Evolutionary conservation across 345 rosid genomes (phyloP).

Genomic region (Aquilaria yunnanensis): DNA sequence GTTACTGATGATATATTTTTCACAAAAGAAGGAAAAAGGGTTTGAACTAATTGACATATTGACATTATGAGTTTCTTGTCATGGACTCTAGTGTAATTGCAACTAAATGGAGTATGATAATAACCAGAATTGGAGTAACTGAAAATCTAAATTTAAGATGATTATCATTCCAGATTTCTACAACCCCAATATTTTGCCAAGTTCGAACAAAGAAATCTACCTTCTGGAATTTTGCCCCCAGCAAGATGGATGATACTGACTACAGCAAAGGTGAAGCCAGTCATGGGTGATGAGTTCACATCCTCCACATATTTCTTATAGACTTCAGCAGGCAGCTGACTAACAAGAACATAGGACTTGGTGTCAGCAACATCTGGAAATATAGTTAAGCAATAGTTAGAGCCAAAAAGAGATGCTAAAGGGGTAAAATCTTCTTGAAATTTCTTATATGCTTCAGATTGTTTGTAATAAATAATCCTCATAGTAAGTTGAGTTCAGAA

Average conservation of each 20-base stretch:
- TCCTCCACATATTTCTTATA: constrained; percentile 64
- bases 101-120: no score
- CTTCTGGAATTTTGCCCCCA: constrained; percentile 81
- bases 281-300: constrained; percentile 39
- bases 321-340: constrained; percentile 62
- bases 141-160: constrained; percentile 8
- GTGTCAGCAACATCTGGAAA: constrained; percentile 50
- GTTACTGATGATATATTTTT: no score
- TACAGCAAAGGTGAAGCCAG: constrained; percentile 73
- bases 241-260: constrained; percentile 74
- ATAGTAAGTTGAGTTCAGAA: no score
- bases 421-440: no score
- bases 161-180: background rate
- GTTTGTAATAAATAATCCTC: no score
- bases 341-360: constrained; percentile 71
- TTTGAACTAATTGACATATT: no score
- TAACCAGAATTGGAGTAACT: background rate
- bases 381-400: constrained; percentile 9
- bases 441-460: no score
- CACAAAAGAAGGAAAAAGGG: no score
- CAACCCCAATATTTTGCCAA: background rate
- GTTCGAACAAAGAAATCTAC: constrained; percentile 24
- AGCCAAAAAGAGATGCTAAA: background rate
- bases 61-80: no score
- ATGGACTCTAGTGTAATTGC: no score